Evolutionary conservation across 768 basidiomycete species (phyloP), one percentile per base, ranked within the genome.

Genomic region (Daedaleopsis sinensis): DNA sequence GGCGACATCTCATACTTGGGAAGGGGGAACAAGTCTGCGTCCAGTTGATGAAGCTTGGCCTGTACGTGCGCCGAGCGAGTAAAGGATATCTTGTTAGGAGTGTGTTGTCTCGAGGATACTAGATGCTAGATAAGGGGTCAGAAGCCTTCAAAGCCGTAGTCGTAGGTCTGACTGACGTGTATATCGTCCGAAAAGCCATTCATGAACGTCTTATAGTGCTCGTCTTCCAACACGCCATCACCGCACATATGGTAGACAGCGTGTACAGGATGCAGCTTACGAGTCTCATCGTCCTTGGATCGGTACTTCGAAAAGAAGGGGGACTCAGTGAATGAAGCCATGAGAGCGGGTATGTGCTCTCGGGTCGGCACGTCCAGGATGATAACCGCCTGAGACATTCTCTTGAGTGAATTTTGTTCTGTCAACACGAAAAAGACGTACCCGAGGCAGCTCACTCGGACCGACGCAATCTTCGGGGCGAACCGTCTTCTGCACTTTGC

Each of bases 171-270:
- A 77, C 85, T 49, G 67, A 96, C 91, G 67, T 91, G 78, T 7
- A 82, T 81, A 32, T 81, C 74, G 5, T 81, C 67, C 3, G 83
- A 81, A 67, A 95, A 94, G 0, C 78, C 77, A 32, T 77, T 72
- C 86, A 96, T 88, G 77, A 96, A 94, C 1, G 76, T 69, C 62
- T 82, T 80, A 72, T 96, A 96, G 53, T 82, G 75, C 39, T 78
- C 70, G 66, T 95, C 85, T 68, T 88, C 85, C 37, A 93, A 71
- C 10, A 97, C 91, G 13, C 78, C 82, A 0, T 82, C 76, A 0
- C 92, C 91, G 63, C 88, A 84, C 5, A 92, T 74, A 69, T 96
- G 93, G 66, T 89, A 89, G 49, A 89, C 76, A 18, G 78, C 78
- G 38, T 81, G 80, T 21, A 89, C 77, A 15, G 71, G 74, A 59